These are phyloP conservation scores for Madurella mycetomatis DNA, from an alignment of 2,329 filamentous ascomycete species.

Conservation along the genomic window DNA sequence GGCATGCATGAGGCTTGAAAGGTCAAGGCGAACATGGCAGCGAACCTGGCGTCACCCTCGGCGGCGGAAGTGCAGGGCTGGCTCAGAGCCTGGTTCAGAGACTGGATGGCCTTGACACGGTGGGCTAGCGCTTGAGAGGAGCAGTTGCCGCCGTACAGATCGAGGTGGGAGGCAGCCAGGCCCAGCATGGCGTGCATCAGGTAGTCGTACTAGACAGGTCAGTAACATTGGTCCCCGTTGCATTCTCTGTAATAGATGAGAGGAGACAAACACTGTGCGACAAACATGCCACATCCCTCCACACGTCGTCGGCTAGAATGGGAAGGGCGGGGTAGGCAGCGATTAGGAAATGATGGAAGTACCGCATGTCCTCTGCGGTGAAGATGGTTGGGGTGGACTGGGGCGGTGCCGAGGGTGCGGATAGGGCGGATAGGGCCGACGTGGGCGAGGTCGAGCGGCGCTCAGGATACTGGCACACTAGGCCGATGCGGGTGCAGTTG, in stretches of 20 bases:
- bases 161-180: slow-evolving; percentile 37
- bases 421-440: slow-evolving; percentile 6
- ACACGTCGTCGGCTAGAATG: slow-evolving; percentile 33
- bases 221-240: neutral
- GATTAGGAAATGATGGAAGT: slow-evolving; percentile 50
- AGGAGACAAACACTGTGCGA: slow-evolving; percentile 32
- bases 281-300: slow-evolving; percentile 35
- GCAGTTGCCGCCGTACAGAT: slow-evolving; percentile 24
- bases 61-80: slow-evolving; percentile 24
- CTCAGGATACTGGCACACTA: slow-evolving; percentile 35
- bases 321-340: slow-evolving; percentile 41
- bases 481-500: slow-evolving; percentile 34
- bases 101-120: slow-evolving; percentile 35
- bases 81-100: slow-evolving; percentile 33
- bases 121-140: slow-evolving; percentile 33
- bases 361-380: slow-evolving; percentile 42
- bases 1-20: slow-evolving; percentile 38
- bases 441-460: slow-evolving; percentile 11
- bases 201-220: slow-evolving; percentile 34
- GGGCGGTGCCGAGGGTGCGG: slow-evolving; percentile 17
- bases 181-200: slow-evolving; percentile 41
- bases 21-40: slow-evolving; percentile 33
- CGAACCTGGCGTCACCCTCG: slow-evolving; percentile 37
- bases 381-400: slow-evolving; percentile 30
- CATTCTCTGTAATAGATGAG: neutral